phyloP scores from a whole-genome alignment of 179 eudicot genomes.

The Silene coronaria region DNA sequence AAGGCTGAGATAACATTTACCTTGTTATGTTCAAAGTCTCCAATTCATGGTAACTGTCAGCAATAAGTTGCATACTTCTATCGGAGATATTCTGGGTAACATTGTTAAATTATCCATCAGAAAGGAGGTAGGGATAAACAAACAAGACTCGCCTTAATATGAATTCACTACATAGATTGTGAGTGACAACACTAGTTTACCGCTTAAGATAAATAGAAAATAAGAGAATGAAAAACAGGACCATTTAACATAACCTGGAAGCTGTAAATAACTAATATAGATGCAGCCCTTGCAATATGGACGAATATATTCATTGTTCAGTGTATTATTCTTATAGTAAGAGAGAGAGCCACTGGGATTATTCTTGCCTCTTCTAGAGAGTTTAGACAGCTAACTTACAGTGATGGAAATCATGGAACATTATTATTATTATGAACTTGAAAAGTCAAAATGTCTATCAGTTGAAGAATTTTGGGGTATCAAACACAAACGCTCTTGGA shows the following conservation, averaged over 20 bases:
- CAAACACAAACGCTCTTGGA: not conserved
- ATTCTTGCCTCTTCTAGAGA: not conserved
- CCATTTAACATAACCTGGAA: not conserved
- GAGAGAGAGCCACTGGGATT: not conserved
- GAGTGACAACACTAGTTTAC: not conserved
- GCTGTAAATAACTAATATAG: not conserved
- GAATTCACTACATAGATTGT: not conserved
- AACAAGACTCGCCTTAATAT: not conserved
- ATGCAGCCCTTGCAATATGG: not conserved
- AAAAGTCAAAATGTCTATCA: not conserved
- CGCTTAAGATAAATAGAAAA: not conserved
- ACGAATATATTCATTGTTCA: not conserved
- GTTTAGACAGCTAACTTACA: not conserved
- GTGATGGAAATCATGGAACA: not conserved
- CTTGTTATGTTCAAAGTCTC: conserved; percentile 74
- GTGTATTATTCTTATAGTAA: not conserved
- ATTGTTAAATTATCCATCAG: conserved; percentile 18
- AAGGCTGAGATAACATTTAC: conserved; percentile 27
- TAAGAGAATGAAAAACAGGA: not conserved
- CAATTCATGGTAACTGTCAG: conserved; percentile 51
- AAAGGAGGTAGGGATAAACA: not conserved
- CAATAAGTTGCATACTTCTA: conserved; percentile 61
- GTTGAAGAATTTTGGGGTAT: not conserved
- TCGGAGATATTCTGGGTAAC: conserved; percentile 65
- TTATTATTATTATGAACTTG: not conserved